Percentiles rank a stretch among this genome's conserved stretches.
phyloP scores from a whole-genome alignment of 2,329 filamentous ascomycete species.

The Chalaropsis thielavioides region DNA sequence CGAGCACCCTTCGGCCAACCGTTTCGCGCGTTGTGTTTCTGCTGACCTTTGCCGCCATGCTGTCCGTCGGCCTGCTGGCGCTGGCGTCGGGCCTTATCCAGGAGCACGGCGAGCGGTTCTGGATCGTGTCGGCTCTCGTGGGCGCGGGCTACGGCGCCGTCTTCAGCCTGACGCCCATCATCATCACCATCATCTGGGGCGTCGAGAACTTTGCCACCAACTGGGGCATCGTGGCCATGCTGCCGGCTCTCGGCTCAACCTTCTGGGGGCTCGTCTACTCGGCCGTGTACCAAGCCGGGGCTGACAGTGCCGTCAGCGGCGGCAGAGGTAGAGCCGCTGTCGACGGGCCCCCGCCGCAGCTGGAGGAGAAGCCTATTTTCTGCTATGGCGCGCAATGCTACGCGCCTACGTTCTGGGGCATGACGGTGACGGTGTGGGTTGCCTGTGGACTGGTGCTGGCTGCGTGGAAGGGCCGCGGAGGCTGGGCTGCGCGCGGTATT shows the following conservation, averaged over 20 bases:
- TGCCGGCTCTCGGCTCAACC: conserved; percentile 74
- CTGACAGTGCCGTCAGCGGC: conserved; percentile 28
- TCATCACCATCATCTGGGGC: conserved; percentile 95
- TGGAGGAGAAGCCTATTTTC: conserved; percentile 38
- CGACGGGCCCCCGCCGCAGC: conserved; percentile 8
- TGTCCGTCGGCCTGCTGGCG: conserved; percentile 61
- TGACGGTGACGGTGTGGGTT: conserved; percentile 64
- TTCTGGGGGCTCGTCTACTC: conserved; percentile 89
- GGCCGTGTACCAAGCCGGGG: conserved; percentile 57
- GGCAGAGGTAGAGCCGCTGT: conserved; percentile 18
- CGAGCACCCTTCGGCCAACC: conserved; percentile 31
- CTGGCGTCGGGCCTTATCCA: conserved; percentile 66
- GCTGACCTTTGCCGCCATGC: conserved; percentile 55
- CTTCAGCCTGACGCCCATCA: conserved; percentile 79
- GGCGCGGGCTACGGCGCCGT: conserved; percentile 87
- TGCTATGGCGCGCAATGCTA: conserved; percentile 79
- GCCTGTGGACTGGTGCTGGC: conserved; percentile 57
- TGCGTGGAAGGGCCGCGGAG: conserved; percentile 66
- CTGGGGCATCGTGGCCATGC: conserved; percentile 88
- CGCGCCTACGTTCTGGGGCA: conserved; percentile 68
- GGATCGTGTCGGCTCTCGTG: conserved; percentile 68
- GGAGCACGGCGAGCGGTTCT: conserved; percentile 63
- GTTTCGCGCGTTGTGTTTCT: conserved; percentile 72
- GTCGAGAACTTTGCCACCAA: conserved; percentile 98
- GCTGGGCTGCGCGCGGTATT: conserved; percentile 66